These are phyloP conservation scores for Ophiognomonia clavigignenti-juglandacearum DNA, from an alignment of 2,329 filamentous ascomycete species.

Conservation along the genomic window DNA sequence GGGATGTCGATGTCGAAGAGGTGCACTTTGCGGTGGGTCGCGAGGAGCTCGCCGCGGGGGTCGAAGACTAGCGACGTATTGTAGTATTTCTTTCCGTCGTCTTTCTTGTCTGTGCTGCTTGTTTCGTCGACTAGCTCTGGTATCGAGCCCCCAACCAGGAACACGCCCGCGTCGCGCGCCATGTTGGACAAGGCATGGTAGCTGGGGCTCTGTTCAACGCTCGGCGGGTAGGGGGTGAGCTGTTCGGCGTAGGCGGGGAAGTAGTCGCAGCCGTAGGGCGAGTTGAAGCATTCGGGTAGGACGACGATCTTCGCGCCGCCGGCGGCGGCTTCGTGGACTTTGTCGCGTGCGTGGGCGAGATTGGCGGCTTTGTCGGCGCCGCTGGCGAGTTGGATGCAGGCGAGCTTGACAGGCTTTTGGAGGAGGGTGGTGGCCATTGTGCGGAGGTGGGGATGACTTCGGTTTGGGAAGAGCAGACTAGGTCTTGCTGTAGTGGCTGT, in stretches of 20 bases:
- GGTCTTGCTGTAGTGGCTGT: constrained; percentile 14
- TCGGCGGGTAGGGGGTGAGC: constrained; percentile 71
- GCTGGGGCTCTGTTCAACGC: constrained; percentile 66
- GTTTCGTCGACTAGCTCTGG: constrained; percentile 62
- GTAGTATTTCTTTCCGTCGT: constrained; percentile 63
- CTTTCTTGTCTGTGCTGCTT: constrained; percentile 27
- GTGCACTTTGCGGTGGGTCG: constrained; percentile 87
- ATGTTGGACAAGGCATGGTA: constrained; percentile 80
- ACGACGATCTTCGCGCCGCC: constrained; percentile 81
- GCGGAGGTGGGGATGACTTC: no score
- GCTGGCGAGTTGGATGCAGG: constrained; percentile 75
- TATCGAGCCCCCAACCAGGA: constrained; percentile 87
- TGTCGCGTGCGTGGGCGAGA: constrained; percentile 71
- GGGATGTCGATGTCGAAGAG: constrained; percentile 98
- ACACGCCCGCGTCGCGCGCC: constrained; percentile 72
- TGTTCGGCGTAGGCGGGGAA: constrained; percentile 91
- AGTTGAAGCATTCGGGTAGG: constrained; percentile 98
- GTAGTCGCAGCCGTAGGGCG: constrained; percentile 84
- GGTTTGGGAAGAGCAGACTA: constrained; percentile 9
- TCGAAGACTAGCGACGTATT: constrained; percentile 86
- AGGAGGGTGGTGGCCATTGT: constrained; percentile 46
- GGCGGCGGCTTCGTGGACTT: constrained; percentile 75
- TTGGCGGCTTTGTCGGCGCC: constrained; percentile 82
- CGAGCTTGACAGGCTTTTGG: constrained; percentile 72
- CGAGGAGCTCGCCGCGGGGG: constrained; percentile 74